phyloP scores from a whole-genome alignment of 2,329 filamentous ascomycete genomes.

The Diaporthe citriasiana region DNA sequence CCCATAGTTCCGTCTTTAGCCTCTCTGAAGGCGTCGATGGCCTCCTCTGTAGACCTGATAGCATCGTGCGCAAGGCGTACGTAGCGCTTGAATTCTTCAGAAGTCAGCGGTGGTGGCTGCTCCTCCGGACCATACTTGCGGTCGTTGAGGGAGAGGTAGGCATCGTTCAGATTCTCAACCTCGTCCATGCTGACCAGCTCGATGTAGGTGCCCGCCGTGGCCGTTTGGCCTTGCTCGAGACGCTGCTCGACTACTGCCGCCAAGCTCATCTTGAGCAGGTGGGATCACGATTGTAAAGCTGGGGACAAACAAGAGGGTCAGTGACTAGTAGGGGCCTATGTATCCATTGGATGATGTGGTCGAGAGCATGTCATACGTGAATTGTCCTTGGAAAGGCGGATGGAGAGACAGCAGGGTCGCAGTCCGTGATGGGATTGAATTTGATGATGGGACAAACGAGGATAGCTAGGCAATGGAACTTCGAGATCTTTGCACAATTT shows the following conservation, averaged over 20 bases:
- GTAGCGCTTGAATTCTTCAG: not conserved
- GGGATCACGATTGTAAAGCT: not conserved
- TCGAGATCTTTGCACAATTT: not conserved
- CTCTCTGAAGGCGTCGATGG: not conserved
- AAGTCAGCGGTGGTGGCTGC: not conserved
- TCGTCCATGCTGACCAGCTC: not conserved
- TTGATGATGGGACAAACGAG: not conserved
- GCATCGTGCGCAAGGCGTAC: not conserved
- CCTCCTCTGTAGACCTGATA: not conserved
- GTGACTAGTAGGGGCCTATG: not conserved
- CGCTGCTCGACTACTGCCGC: not conserved
- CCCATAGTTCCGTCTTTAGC: not conserved
- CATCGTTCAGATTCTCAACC: not conserved
- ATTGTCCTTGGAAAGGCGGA: not conserved
- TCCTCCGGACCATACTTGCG: no score
- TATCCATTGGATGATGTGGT: no score
- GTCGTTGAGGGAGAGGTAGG: not conserved
- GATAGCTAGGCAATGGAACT: not conserved
- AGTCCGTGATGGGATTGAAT: not conserved
- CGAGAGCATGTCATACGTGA: not conserved
- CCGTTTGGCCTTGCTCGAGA: not conserved
- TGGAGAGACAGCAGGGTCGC: not conserved
- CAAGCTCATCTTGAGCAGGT: not conserved
- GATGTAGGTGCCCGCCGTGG: not conserved
- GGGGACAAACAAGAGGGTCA: not conserved